A percentile compares a stretch with the other conserved stretches of the same genome.
Evolutionary conservation across 306 rosid species (phyloP).

Genomic region (Cicer yamashitae): DNA sequence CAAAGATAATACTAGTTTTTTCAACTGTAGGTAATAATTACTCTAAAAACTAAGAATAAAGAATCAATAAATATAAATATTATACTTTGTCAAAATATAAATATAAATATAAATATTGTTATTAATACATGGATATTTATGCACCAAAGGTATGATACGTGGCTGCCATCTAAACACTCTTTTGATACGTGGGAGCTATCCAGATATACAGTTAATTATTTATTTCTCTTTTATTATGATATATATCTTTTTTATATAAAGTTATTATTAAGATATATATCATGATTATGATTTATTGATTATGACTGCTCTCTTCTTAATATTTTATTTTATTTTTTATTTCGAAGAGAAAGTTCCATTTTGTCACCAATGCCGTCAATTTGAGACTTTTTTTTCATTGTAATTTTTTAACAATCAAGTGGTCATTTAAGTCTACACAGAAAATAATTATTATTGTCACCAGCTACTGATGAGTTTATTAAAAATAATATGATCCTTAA

Average conservation of each 20-base stretch:
- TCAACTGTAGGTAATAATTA: too few species aligned
- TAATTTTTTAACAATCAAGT: constrained; percentile 5
- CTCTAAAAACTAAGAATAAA: too few species aligned
- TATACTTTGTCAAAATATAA: not conserved
- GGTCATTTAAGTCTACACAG: not conserved
- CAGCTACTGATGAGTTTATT: not conserved
- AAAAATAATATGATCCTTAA: not conserved
- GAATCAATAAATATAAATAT: too few species aligned
- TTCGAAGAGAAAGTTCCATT: constrained; percentile 25
- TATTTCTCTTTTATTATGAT: not conserved
- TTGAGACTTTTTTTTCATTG: constrained; percentile 37
- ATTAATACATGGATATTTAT: not conserved
- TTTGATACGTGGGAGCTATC: constrained; percentile 1
- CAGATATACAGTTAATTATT: not conserved
- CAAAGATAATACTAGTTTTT: too few species aligned
- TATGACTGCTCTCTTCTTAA: constrained; percentile 6
- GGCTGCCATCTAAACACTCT: constrained; percentile 8
- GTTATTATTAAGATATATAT: too few species aligned
- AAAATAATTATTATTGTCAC: not conserved
- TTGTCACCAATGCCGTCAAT: constrained; percentile 35
- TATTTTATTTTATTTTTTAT: not conserved
- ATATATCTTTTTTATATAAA: too few species aligned
- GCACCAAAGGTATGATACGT: not conserved
- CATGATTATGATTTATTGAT: not conserved
- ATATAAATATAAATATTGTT: not conserved